Evolutionary conservation across 495 filamentous ascomycete species (phyloP).

Genomic region (Aspergillus sparsus): DNA sequence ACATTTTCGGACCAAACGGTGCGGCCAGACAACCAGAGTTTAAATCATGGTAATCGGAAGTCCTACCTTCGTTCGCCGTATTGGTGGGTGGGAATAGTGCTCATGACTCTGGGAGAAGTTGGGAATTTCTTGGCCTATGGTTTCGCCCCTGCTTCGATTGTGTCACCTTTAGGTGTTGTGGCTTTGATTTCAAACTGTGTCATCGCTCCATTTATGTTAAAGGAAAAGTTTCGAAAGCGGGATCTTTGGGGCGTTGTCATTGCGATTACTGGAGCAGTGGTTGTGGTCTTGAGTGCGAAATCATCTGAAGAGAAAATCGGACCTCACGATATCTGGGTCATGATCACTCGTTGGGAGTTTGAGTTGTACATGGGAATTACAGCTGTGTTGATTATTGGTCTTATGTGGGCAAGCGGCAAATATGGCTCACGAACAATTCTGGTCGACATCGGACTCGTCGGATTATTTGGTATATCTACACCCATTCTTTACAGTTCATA

Average conservation of each 20-base stretch:
- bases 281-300: slow-evolving; percentile 89
- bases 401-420: slow-evolving; percentile 79
- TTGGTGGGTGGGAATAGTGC: slow-evolving; percentile 90
- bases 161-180: slow-evolving; percentile 94
- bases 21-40: slow-evolving; percentile 37
- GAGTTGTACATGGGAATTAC: slow-evolving; percentile 85
- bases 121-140: slow-evolving; percentile 98
- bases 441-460: slow-evolving; percentile 91
- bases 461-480: slow-evolving; percentile 72
- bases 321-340: slow-evolving; percentile 83
- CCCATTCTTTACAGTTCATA: background rate
- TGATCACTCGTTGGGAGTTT: slow-evolving; percentile 88
- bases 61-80: slow-evolving; percentile 88
- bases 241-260: slow-evolving; percentile 87
- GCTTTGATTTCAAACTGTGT: slow-evolving; percentile 94
- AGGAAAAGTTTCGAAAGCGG: slow-evolving; percentile 80
- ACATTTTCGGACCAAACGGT: slow-evolving; percentile 44
- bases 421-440: slow-evolving; percentile 85
- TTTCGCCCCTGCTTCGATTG: slow-evolving; percentile 97
- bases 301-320: slow-evolving; percentile 87
- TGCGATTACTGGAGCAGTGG: slow-evolving; percentile 83
- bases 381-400: slow-evolving; percentile 63
- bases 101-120: slow-evolving; percentile 91
- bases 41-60: slow-evolving; percentile 39
- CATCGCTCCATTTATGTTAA: slow-evolving; percentile 89